A percentile compares a stretch with the other conserved stretches of the same genome.
These are phyloP conservation scores for Fistulinella prunicolor DNA, from an alignment of 768 basidiomycete species.

Conservation along the genomic window DNA sequence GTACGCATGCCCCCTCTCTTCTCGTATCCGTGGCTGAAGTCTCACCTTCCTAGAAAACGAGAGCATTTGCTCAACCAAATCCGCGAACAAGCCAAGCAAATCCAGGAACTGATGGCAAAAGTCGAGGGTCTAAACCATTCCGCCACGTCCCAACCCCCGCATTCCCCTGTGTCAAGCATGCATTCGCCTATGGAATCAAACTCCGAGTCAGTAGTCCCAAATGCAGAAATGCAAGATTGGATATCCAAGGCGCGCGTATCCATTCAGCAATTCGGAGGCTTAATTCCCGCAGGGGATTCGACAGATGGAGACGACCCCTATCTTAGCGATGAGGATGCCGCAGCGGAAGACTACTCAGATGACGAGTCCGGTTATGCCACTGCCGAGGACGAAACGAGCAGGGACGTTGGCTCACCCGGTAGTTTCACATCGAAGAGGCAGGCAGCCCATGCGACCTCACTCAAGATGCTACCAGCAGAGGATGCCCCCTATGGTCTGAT, in stretches of 20 bases:
- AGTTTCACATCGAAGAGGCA: conserved; percentile 39
- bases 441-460: conserved; percentile 36
- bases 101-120: conserved; percentile 66
- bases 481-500: conserved; percentile 75
- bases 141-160: conserved; percentile 34
- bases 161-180: conserved; percentile 28
- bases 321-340: conserved; percentile 40
- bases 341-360: conserved; percentile 33
- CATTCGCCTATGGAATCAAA: conserved; percentile 27
- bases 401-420: conserved; percentile 30
- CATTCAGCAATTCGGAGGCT: conserved; percentile 63
- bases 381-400: conserved; percentile 21
- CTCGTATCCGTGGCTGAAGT: conserved; percentile 2
- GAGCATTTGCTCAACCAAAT: conserved; percentile 78
- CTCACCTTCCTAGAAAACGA: conserved; percentile 54
- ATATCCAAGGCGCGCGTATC: conserved; percentile 70
- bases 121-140: conserved; percentile 48
- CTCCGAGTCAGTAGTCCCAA: conserved; percentile 32
- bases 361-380: conserved; percentile 34
- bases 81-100: conserved; percentile 68
- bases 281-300: conserved; percentile 62
- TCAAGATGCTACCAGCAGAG: conserved; percentile 56
- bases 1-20: conserved; percentile 46
- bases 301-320: conserved; percentile 41
- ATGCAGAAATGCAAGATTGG: conserved; percentile 71